A percentile compares a stretch with the other conserved stretches of the same genome.
These are phyloP conservation scores for Cladophialophora yegresii DNA, from an alignment of 2,329 filamentous ascomycete species.

Conservation along the genomic window DNA sequence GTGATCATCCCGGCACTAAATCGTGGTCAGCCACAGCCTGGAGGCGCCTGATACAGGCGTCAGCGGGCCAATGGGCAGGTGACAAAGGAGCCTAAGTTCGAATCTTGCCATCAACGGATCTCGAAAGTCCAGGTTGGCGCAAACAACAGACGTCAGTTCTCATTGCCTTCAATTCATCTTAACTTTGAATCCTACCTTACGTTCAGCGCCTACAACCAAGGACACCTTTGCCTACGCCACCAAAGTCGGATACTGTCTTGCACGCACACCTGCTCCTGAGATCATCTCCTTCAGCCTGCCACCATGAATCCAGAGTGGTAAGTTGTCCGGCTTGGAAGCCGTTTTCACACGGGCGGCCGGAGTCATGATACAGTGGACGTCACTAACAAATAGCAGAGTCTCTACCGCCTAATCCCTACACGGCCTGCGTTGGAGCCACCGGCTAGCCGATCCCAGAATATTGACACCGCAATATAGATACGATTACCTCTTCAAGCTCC, in stretches of 20 bases:
- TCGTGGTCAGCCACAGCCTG: slow-evolving; percentile 10
- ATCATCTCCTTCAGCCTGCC: slow-evolving; percentile 28
- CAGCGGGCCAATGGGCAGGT: slow-evolving; percentile 10
- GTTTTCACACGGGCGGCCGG: slow-evolving; percentile 7
- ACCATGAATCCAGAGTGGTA: slow-evolving; percentile 56
- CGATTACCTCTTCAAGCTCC: slow-evolving; percentile 99
- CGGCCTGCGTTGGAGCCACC: neutral
- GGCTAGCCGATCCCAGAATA: slow-evolving; percentile 8
- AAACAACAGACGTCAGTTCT: slow-evolving; percentile 15
- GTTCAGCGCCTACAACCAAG: slow-evolving; percentile 1
- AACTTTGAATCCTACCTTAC: slow-evolving; percentile 5
- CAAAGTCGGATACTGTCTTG: neutral
- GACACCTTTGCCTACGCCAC: neutral
- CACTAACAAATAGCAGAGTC: slow-evolving; percentile 22
- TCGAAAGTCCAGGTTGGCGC: slow-evolving; percentile 19
- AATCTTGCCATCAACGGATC: slow-evolving; percentile 11
- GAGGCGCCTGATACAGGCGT: slow-evolving; percentile 10
- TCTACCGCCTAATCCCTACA: neutral
- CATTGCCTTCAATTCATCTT: slow-evolving; percentile 9
- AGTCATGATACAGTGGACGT: neutral
- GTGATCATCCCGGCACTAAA: slow-evolving; percentile 4
- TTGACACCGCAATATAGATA: slow-evolving; percentile 65
- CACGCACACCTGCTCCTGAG: slow-evolving; percentile 7
- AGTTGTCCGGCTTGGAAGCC: slow-evolving; percentile 34
- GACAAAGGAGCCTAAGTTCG: slow-evolving; percentile 14